Evolutionary conservation across 1,284 basidiomycete species (phyloP).

Genomic region (Pascua guehoae): DNA sequence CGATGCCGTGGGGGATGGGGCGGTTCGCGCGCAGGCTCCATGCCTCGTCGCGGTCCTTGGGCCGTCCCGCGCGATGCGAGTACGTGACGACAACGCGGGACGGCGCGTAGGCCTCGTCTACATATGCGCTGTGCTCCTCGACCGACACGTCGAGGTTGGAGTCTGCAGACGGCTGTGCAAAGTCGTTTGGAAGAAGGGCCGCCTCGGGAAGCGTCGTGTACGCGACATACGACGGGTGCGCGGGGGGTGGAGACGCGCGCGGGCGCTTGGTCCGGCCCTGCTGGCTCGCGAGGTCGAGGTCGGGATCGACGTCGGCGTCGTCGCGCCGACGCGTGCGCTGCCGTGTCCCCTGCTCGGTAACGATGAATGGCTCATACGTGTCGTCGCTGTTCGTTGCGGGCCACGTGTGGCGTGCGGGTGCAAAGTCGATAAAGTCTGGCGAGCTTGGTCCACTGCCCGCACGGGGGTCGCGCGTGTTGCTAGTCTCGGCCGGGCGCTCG

Average conservation of each 20-base stretch:
- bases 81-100: conserved; percentile 33
- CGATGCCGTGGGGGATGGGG: conserved; percentile 73
- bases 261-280: conserved; percentile 5
- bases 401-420: background rate
- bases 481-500: too few species aligned
- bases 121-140: background rate
- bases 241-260: background rate
- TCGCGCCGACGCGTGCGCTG: background rate
- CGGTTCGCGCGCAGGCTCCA: conserved; percentile 70
- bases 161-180: conserved; percentile 2
- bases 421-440: too few species aligned
- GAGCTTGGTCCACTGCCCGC: too few species aligned
- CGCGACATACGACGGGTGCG: conserved; percentile 50
- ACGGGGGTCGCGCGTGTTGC: too few species aligned
- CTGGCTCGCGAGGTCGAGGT: background rate
- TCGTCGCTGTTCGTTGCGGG: conserved; percentile 2
- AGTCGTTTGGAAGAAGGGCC: conserved; percentile 9
- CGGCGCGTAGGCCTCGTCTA: background rate
- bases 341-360: too few species aligned
- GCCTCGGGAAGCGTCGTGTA: conserved; percentile 31
- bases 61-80: conserved; percentile 3
- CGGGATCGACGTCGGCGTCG: background rate
- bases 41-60: conserved; percentile 63
- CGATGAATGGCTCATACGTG: too few species aligned
- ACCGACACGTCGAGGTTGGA: conserved; percentile 10